Percentiles rank a stretch among this genome's conserved stretches.
phyloP scores from a whole-genome alignment of 148 eudicot species.

The Agrostemma githago region DNA sequence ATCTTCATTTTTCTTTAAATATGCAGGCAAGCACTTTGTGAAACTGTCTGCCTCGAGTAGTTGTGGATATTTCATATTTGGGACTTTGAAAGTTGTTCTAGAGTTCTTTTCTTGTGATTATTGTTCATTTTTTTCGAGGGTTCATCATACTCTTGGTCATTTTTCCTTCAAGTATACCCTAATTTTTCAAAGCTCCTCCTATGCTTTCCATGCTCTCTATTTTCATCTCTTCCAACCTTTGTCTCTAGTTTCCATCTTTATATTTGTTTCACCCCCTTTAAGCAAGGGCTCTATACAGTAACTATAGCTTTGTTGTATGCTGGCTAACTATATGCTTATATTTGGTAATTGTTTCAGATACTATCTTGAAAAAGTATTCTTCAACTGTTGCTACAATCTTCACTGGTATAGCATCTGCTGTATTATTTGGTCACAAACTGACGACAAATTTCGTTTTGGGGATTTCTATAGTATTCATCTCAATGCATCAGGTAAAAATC shows the following conservation, averaged over 20 bases:
- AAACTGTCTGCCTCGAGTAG: constrained; percentile 3
- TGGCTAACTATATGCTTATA: background rate
- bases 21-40: constrained; percentile 42
- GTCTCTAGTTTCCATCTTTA: background rate
- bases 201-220: background rate
- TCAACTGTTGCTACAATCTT: constrained; percentile 91
- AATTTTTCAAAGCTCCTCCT: background rate
- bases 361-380: constrained; percentile 92
- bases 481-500: constrained; percentile 92
- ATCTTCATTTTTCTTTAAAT: constrained; percentile 68
- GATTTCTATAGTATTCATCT: constrained; percentile 93
- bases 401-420: constrained; percentile 94
- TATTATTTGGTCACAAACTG: constrained; percentile 81
- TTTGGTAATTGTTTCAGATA: constrained; percentile 40
- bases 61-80: background rate
- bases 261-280: constrained; percentile 18
- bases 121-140: background rate
- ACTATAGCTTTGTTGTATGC: background rate
- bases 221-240: background rate
- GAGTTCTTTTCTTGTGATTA: background rate
- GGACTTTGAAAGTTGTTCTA: background rate
- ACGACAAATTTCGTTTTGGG: constrained; percentile 87
- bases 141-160: background rate
- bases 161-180: background rate
- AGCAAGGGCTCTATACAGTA: background rate